A percentile compares a stretch with the other conserved stretches of the same genome.
These are phyloP conservation scores for Pestalotiopsis sp. DNA, from an alignment of 2,329 filamentous ascomycete genomes.

Conservation along the genomic window DNA sequence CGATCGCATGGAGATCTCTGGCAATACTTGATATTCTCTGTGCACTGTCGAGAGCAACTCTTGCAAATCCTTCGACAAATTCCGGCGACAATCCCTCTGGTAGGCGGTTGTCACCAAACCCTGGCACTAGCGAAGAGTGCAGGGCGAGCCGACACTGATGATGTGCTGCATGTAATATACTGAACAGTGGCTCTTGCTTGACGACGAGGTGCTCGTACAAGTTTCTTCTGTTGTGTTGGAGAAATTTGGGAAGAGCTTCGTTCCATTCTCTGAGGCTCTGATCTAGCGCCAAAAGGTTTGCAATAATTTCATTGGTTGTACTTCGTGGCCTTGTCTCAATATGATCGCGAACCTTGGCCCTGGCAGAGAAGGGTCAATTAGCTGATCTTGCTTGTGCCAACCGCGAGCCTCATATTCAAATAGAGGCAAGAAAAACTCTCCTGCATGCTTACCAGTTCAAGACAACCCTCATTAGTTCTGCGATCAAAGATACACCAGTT, in stretches of 20 bases:
- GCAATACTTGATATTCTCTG: background rate
- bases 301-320: background rate
- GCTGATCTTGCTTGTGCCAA: background rate
- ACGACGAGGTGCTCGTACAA: background rate
- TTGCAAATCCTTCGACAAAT: background rate
- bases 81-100: background rate
- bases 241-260: background rate
- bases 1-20: background rate
- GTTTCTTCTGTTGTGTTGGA: background rate
- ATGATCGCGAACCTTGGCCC: background rate
- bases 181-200: background rate
- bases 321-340: background rate
- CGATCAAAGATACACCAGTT: background rate
- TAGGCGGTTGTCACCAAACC: background rate
- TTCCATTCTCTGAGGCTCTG: background rate
- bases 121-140: background rate
- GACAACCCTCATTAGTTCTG: background rate
- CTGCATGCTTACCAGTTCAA: background rate
- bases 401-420: background rate
- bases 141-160: background rate
- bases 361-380: background rate
- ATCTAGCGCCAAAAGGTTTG: background rate
- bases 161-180: background rate
- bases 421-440: background rate
- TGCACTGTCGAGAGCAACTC: background rate